These are phyloP conservation scores for Venturia oleaginea DNA, from an alignment of 2,329 filamentous ascomycete species.

Conservation along the genomic window DNA sequence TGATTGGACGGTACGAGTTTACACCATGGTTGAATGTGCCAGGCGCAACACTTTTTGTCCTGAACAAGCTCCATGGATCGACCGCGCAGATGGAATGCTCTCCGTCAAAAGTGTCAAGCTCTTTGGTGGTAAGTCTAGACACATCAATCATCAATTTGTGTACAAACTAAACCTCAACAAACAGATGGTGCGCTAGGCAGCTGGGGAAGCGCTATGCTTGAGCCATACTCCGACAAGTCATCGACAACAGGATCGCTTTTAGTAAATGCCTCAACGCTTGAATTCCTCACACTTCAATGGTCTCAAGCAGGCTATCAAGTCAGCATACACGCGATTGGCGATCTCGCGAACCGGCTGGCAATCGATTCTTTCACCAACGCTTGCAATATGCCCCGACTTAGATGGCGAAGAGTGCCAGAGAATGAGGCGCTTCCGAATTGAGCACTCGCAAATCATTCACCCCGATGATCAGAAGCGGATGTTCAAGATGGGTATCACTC, in stretches of 20 bases:
- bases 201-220: constrained; percentile 64
- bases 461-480: constrained; percentile 55
- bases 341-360: constrained; percentile 56
- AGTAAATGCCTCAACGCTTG: constrained; percentile 53
- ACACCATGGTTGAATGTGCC: constrained; percentile 60
- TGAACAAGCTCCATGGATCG: constrained; percentile 37
- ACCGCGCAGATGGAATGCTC: constrained; percentile 41
- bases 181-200: constrained; percentile 60
- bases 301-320: constrained; percentile 55
- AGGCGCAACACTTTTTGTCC: constrained; percentile 57
- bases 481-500: constrained; percentile 50
- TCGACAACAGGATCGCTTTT: constrained; percentile 55
- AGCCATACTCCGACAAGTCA: constrained; percentile 57
- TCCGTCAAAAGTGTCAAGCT: constrained; percentile 57
- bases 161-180: constrained; percentile 16
- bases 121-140: constrained; percentile 47
- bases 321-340: constrained; percentile 65
- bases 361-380: constrained; percentile 53
- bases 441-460: constrained; percentile 63
- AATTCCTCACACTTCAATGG: constrained; percentile 48
- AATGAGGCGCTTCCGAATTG: constrained; percentile 54
- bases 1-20: constrained; percentile 54
- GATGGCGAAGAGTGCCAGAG: constrained; percentile 40
- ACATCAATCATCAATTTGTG: not conserved
- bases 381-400: constrained; percentile 40